These are phyloP conservation scores for Cladosporium sp. DNA, from an alignment of 2,329 filamentous ascomycete species.

Conservation along the genomic window DNA sequence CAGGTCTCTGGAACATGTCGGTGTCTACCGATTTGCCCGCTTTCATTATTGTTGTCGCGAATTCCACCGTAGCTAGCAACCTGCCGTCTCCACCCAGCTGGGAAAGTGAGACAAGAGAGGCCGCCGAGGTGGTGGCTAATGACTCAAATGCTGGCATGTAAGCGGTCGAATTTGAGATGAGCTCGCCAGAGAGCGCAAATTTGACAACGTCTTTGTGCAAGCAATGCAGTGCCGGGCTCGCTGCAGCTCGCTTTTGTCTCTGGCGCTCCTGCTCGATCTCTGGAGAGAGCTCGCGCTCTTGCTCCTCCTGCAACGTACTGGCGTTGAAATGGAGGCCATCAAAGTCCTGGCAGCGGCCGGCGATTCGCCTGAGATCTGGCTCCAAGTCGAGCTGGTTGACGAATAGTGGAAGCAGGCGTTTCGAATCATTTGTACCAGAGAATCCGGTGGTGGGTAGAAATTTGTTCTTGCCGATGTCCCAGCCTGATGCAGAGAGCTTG, in stretches of 20 bases:
- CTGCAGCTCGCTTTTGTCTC: constrained; percentile 39
- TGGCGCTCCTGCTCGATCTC: constrained; percentile 58
- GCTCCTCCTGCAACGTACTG: constrained; percentile 53
- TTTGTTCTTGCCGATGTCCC: constrained; percentile 55
- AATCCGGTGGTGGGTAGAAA: constrained; percentile 59
- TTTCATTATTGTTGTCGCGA: constrained; percentile 39
- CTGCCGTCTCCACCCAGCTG: constrained; percentile 31
- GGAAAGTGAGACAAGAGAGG: constrained; percentile 25
- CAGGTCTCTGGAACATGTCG: constrained; percentile 48
- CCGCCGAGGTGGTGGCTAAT: constrained; percentile 38
- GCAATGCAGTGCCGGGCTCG: constrained; percentile 35
- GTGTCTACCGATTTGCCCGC: constrained; percentile 11
- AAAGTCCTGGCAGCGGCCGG: constrained; percentile 17
- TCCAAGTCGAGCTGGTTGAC: constrained; percentile 57
- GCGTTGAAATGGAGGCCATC: constrained; percentile 16
- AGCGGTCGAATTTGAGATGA: constrained; percentile 25
- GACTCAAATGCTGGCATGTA: constrained; percentile 43
- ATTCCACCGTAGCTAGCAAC: constrained; percentile 48
- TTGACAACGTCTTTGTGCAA: constrained; percentile 39
- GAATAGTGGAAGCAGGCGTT: constrained; percentile 52
- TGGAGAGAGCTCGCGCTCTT: constrained; percentile 61
- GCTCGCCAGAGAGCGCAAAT: constrained; percentile 36
- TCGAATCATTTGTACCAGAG: constrained; percentile 64
- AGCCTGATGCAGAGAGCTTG: constrained; percentile 60
- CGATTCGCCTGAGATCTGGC: constrained; percentile 20